Evolutionary conservation across 805 yeast genomes (phyloP).

Genomic region (Phaffomyces thermotolerans): DNA sequence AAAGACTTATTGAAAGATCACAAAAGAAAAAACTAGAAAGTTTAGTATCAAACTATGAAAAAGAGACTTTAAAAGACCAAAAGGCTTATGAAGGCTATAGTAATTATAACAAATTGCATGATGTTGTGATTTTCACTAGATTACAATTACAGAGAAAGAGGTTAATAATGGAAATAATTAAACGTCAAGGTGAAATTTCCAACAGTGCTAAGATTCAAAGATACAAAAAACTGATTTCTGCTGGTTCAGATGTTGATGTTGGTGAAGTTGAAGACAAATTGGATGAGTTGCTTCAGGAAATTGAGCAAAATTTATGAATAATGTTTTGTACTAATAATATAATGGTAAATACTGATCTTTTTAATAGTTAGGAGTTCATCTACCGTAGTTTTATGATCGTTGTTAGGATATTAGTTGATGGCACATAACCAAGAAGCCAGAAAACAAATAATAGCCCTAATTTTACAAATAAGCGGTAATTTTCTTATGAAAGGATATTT

Average conservation of each 20-base stretch:
- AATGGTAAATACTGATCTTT: neutral
- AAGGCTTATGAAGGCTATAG: neutral
- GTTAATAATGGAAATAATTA: conserved; percentile 29
- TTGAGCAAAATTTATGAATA: conserved; percentile 8
- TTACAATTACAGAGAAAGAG: conserved; percentile 36
- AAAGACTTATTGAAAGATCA: conserved; percentile 24
- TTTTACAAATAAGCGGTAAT: no score
- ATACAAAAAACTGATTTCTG: conserved; percentile 60
- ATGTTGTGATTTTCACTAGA: conserved; percentile 29
- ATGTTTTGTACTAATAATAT: neutral
- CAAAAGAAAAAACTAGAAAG: conserved; percentile 20
- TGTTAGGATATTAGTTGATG: no score
- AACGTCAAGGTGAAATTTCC: conserved; percentile 14
- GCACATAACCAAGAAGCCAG: no score
- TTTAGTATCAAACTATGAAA: neutral
- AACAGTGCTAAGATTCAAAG: conserved; percentile 50
- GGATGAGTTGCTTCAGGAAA: conserved; percentile 45
- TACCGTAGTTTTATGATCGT: no score
- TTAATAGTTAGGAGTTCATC: no score
- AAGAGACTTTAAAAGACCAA: neutral
- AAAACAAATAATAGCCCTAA: no score
- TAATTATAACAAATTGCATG: conserved; percentile 15
- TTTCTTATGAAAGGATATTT: no score
- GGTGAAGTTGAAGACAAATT: conserved; percentile 62
- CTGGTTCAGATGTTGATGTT: conserved; percentile 59